Conservation (phyloP, 179 eudicot species). For the Pouteria campechiana region DNA sequence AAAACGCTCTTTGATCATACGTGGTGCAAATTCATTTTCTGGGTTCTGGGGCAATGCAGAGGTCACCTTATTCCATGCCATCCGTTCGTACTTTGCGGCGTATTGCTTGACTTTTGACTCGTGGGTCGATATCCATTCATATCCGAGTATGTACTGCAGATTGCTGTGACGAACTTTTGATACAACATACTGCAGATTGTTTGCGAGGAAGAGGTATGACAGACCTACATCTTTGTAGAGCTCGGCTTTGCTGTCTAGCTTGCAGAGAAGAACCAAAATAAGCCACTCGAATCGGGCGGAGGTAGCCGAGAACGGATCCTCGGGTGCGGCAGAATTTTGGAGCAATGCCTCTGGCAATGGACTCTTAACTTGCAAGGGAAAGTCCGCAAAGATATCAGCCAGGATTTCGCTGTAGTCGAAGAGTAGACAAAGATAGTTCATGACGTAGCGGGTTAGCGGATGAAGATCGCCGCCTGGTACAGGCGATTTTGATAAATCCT, state of each 20-base stretch:
- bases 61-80: conserved; percentile 53
- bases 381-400: conserved; percentile 32
- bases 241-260: conserved; percentile 45
- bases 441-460: conserved; percentile 65
- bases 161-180: conserved; percentile 33
- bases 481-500: conserved; percentile 32
- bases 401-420: conserved; percentile 23
- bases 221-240: conserved; percentile 46
- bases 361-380: conserved; percentile 12
- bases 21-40: conserved; percentile 19
- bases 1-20: conserved; percentile 28
- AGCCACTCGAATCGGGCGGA: conserved; percentile 50
- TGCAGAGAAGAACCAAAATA: conserved; percentile 51
- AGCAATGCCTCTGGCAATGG: conserved; percentile 55
- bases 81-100: conserved; percentile 44
- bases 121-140: conserved; percentile 52
- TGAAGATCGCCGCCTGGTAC: conserved; percentile 49
- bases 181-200: conserved; percentile 59
- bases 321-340: conserved; percentile 19
- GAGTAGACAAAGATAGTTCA: conserved; percentile 42
- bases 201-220: conserved; percentile 56
- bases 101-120: conserved; percentile 36
- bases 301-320: conserved; percentile 6
- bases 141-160: conserved; percentile 31
- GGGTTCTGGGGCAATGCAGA: conserved; percentile 35